These are phyloP conservation scores for Apiospora saccharicola DNA, from an alignment of 2,329 filamentous ascomycete genomes.

Conservation along the genomic window DNA sequence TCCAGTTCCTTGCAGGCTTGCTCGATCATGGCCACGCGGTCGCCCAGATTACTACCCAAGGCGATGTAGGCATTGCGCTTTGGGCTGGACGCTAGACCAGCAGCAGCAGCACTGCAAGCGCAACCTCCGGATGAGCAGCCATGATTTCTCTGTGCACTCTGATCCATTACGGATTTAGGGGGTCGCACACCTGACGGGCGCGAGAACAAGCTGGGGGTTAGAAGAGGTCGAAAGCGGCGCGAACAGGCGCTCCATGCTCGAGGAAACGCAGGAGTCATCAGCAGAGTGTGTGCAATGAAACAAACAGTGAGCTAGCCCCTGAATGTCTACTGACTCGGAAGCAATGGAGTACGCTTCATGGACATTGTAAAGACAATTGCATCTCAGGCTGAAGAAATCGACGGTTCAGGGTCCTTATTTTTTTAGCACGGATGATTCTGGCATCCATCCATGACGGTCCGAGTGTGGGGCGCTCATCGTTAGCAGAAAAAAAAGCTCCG, in stretches of 20 bases:
- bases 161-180: constrained; percentile 17
- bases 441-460: constrained; percentile 6
- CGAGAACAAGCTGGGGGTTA: constrained; percentile 24
- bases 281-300: constrained; percentile 29
- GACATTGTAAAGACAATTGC: constrained; percentile 9
- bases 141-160: constrained; percentile 33
- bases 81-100: constrained; percentile 33
- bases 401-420: background rate
- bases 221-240: constrained; percentile 33
- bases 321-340: constrained; percentile 7
- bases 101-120: constrained; percentile 38
- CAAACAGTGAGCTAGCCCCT: background rate
- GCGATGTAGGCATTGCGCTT: constrained; percentile 76
- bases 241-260: constrained; percentile 40
- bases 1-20: constrained; percentile 82
- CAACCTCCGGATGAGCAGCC: constrained; percentile 32
- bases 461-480: constrained; percentile 12
- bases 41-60: constrained; percentile 90
- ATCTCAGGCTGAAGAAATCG: background rate
- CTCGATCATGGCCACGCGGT: constrained; percentile 86
- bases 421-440: constrained; percentile 18
- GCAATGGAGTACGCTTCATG: background rate
- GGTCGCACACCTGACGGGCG: background rate
- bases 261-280: constrained; percentile 36
- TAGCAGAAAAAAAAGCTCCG: constrained; percentile 1